phyloP scores from a whole-genome alignment of 2,329 filamentous ascomycete species.

The Phialophora chinensis region DNA sequence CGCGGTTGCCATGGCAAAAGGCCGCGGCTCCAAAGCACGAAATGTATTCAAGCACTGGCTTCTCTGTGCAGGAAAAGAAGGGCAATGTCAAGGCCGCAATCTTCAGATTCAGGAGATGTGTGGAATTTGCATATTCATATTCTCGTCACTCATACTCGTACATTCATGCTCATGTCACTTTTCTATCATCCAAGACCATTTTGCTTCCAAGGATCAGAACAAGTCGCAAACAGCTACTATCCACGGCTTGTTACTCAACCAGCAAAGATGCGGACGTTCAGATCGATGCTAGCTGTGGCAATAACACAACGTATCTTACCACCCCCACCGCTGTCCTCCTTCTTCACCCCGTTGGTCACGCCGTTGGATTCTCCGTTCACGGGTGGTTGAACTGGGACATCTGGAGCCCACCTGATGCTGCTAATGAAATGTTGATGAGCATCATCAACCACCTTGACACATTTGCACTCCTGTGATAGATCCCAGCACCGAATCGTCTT shows the following conservation, averaged over 20 bases:
- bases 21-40: background rate
- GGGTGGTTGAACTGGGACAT: constrained; percentile 50
- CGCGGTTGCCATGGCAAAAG: constrained; percentile 5
- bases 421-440: constrained; percentile 84
- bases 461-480: constrained; percentile 84
- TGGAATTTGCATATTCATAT: constrained; percentile 17
- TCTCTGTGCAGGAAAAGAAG: background rate
- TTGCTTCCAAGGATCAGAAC: constrained; percentile 11
- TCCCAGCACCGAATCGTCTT: constrained; percentile 96
- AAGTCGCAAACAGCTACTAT: constrained; percentile 2
- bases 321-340: constrained; percentile 58
- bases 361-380: constrained; percentile 34
- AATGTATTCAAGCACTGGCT: background rate
- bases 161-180: constrained; percentile 27
- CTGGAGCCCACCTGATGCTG: constrained; percentile 86
- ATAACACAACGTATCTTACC: constrained; percentile 81
- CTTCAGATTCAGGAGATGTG: background rate
- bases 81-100: background rate
- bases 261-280: constrained; percentile 79
- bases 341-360: constrained; percentile 52
- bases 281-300: constrained; percentile 84
- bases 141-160: constrained; percentile 36
- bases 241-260: constrained; percentile 26
- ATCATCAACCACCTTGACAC: constrained; percentile 79
- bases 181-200: constrained; percentile 28